phyloP scores from a whole-genome alignment of 306 rosid species.

The Fragaria vesca region DNA sequence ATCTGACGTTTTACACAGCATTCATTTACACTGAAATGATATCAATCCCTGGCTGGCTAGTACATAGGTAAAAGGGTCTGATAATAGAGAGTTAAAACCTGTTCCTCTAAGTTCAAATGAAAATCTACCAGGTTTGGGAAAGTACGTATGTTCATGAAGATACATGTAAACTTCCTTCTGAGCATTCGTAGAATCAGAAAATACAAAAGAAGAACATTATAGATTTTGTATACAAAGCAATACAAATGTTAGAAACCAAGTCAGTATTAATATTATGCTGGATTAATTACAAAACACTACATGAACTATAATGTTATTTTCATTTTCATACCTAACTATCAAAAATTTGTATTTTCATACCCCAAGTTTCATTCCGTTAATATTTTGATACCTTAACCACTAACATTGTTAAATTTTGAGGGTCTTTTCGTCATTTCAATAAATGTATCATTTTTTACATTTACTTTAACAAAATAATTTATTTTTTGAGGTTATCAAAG shows the following conservation, averaged over 20 bases:
- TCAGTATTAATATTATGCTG: neutral
- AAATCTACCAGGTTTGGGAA: neutral
- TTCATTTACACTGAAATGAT: neutral
- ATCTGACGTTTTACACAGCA: no score
- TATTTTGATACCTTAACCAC: no score
- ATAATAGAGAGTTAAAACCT: neutral
- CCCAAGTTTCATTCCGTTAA: no score
- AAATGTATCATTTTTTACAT: no score
- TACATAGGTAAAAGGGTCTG: neutral
- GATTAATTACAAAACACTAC: no score
- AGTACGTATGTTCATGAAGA: neutral
- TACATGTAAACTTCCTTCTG: neutral
- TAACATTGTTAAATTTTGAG: no score
- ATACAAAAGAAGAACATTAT: neutral
- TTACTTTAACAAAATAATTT: no score
- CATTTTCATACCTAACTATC: no score
- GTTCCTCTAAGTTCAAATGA: neutral
- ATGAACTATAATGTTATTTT: no score
- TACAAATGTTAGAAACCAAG: neutral
- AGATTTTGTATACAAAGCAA: neutral
- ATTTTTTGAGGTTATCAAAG: no score
- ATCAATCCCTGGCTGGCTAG: neutral
- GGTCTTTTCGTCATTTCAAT: no score
- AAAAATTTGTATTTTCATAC: no score
- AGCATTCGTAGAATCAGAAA: neutral